Conservation (phyloP, 257 asterid species). For the Parsonsia alboflavescens region DNA sequence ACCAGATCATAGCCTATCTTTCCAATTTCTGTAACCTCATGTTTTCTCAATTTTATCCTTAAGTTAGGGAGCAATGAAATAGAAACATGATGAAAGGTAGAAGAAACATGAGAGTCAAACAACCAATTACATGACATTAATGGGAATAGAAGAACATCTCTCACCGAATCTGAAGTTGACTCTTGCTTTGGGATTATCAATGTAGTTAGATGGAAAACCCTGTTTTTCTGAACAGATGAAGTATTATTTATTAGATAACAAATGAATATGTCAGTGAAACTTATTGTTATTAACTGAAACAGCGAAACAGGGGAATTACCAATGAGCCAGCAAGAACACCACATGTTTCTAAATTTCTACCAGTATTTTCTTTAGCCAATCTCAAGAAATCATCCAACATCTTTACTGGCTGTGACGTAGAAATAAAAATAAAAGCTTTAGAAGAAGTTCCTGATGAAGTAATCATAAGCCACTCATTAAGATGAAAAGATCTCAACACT, state of each 20-base stretch:
- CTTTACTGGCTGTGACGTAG: constrained; percentile 66
- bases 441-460: constrained; percentile 8
- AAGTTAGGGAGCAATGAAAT: background rate
- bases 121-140: constrained; percentile 4
- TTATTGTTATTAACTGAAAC: constrained; percentile 2
- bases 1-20: background rate
- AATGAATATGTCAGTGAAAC: background rate
- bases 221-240: constrained; percentile 58
- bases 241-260: constrained; percentile 20
- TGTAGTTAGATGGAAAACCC: constrained; percentile 73
- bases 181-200: constrained; percentile 97
- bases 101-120: constrained; percentile 11
- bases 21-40: background rate
- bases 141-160: constrained; percentile 1
- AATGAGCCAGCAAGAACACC: constrained; percentile 97
- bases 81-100: background rate
- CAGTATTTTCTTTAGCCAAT: constrained; percentile 72
- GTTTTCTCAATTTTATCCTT: background rate
- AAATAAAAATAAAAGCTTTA: constrained; percentile 20
- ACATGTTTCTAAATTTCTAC: constrained; percentile 81
- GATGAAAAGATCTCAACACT: background rate
- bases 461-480: constrained; percentile 8
- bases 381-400: constrained; percentile 88
- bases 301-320: constrained; percentile 38
- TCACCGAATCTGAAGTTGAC: constrained; percentile 93